These are phyloP conservation scores for Pseudocercospora cruenta DNA, from an alignment of 2,329 filamentous ascomycete species.

Conservation along the genomic window DNA sequence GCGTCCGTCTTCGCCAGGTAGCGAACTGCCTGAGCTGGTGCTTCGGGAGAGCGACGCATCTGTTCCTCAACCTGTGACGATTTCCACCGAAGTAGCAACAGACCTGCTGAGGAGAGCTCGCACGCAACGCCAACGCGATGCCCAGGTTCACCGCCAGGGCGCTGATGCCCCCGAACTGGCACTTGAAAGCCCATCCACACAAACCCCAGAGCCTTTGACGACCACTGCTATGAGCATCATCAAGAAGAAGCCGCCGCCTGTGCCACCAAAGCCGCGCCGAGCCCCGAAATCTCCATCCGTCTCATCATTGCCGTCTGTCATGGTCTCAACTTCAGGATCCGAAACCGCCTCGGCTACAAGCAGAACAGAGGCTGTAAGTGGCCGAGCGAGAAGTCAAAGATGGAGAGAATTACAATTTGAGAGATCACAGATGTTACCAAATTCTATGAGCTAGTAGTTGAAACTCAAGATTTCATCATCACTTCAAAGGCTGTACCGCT, in stretches of 20 bases:
- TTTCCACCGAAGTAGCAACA: not conserved
- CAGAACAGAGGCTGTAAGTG: not conserved
- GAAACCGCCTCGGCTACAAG: too few relatives aligned
- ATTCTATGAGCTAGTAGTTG: not conserved
- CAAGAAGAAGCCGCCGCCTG: not conserved
- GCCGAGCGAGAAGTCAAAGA: conserved; percentile 1
- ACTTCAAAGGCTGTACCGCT: too few relatives aligned
- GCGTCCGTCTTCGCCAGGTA: not conserved
- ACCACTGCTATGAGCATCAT: not conserved
- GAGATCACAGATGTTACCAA: not conserved
- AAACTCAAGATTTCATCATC: too few relatives aligned
- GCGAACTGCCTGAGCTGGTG: not conserved
- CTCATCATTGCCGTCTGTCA: not conserved
- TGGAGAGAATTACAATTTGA: conserved; percentile 7
- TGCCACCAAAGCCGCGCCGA: not conserved
- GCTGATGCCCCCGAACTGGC: not conserved
- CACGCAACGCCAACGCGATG: not conserved
- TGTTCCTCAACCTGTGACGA: not conserved
- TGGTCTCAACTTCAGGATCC: too few relatives aligned
- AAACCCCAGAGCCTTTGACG: not conserved
- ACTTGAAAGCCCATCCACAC: not conserved
- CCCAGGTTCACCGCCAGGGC: not conserved
- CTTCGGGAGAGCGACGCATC: not conserved
- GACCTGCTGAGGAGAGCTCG: not conserved
- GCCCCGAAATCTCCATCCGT: not conserved